Percentiles rank a stretch among this genome's conserved stretches.
Conservation (phyloP, 78 protist species). For the Dictyostelium intermedium region DNA sequence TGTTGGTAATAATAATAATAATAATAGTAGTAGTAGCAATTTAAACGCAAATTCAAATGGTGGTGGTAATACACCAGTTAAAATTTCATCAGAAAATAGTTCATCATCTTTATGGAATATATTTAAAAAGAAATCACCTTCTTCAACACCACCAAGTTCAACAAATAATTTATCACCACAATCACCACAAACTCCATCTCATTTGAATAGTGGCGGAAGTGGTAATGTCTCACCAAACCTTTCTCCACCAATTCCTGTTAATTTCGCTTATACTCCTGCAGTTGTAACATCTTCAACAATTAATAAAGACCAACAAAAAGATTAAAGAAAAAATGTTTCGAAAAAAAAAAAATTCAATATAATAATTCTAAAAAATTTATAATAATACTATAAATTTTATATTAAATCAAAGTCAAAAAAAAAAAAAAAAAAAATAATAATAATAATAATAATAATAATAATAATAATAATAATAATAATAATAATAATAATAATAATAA, state of each 20-base stretch:
- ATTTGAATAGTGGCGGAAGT: background rate
- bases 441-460: background rate
- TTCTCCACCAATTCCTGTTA: slow-evolving; percentile 16
- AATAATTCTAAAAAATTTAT: background rate
- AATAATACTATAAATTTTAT: background rate
- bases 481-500: background rate
- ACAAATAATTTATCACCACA: background rate
- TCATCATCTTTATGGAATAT: slow-evolving; percentile 19
- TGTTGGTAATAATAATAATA: background rate
- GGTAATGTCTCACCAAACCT: background rate
- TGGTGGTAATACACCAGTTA: background rate
- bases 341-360: background rate
- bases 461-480: too few relatives aligned
- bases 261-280: slow-evolving; percentile 9
- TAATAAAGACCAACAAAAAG: slow-evolving; percentile 1
- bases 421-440: too few relatives aligned
- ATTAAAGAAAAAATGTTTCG: background rate
- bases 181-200: background rate
- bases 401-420: too few relatives aligned
- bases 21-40: background rate
- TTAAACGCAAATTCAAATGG: background rate
- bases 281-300: background rate
- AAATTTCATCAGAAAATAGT: slow-evolving; percentile 2
- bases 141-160: background rate
- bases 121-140: slow-evolving; percentile 48